Base-by-base conservation (phyloP, 768 basidiomycete genomes). In the Lentinula guzmanii region DNA sequence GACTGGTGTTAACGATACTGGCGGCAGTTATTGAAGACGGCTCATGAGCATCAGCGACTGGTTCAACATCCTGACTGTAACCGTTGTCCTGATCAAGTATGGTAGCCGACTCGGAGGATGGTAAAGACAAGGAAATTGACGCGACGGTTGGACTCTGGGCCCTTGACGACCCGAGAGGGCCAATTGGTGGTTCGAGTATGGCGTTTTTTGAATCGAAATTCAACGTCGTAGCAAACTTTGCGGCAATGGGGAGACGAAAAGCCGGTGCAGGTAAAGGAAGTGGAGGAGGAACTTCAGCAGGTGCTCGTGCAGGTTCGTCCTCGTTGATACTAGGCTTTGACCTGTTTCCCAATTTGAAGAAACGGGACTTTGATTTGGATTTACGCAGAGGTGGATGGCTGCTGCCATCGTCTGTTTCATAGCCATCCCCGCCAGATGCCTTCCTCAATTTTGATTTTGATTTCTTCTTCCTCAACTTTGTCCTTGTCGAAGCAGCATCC, bases 221-320 rank as follows among this genome's bases (percentile, higher is more conserved):
- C 45, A 62, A 46, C 39, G 75, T 75, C 1, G 76, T 79, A 10
- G 77, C 81, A 64, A 82, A 84, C 61, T 72, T 70, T 16, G 72
- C 76, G 3, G 81, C 81, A 60, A 82, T 82, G 24, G 82, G 81
- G 21, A 82, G 73, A 7, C 72, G 66, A 35, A 77, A 66, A 1
- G 70, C 68, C 13, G 70, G 72, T 56, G 48, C 45, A 28, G 60
- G 60, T 42, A 37, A 10, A 45, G 61, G 61, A 16, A 53, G 37
- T 18, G 61, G 61, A 24, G 60, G 39, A 24, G 39, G 35, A 54
- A 31, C 9, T 50, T 54, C 52, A 15, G 45, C 53, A 33, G 52
- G 52, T 13, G 18, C 13, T n/a, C 21, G 41, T 71, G 62, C 8
- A 67, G 65, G 0, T 68, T 68, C 69, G 10, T 73, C 70, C n/a